Evolutionary conservation across 306 rosid genomes (phyloP), one percentile per base, ranked within the genome.

Genomic region (Ormosia semicastrata): DNA sequence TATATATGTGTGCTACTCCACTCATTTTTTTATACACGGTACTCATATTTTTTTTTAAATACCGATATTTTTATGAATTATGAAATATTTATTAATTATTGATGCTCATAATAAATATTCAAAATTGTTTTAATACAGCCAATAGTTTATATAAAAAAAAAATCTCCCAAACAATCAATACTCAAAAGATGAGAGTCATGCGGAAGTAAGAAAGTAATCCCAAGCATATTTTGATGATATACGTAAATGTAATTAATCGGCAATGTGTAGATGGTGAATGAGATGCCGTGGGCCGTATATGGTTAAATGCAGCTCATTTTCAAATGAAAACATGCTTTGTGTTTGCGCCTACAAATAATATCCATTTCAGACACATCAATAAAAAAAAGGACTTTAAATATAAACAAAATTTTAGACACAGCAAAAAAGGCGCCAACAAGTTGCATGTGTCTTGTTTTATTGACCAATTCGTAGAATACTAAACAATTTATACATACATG

Each of bases 221-320:
- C 24, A 24, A 56, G 33, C 62, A 56, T 17, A 17, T 17, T 56
- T n/a, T 56, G 12, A 17, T 6, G 18, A 4, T 52, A 52, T 15
- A 17, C 11, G 5, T 56, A 15, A 56, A 56, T 56, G 33, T 6
- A 52, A 1, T 13, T 50, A 24, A 24, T 24, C 24, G 24, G 24
- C 24, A 24, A 24, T 24, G 24, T 24, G 58, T n/a, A 52, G 6
- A 30, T 4, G 65, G 32, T 14, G 53, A 34, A 34, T 52, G 77
- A 34, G 64, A 36, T 72, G 77, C 65, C 77, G 66, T 73, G 66
- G 72, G 72, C 81, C 81, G 71, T 63, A 76, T 47, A 34, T 29
- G 72, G 72, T 47, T 12, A 39, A 63, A 47, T 46, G 81, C 62
- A 46, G n/a, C 57, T 76, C 81, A 10, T 63, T 49, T 76, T 49